Evolutionary conservation across 164 flowering plant genomes (phyloP).

Genomic region (Chloranthus sessilifolius): DNA sequence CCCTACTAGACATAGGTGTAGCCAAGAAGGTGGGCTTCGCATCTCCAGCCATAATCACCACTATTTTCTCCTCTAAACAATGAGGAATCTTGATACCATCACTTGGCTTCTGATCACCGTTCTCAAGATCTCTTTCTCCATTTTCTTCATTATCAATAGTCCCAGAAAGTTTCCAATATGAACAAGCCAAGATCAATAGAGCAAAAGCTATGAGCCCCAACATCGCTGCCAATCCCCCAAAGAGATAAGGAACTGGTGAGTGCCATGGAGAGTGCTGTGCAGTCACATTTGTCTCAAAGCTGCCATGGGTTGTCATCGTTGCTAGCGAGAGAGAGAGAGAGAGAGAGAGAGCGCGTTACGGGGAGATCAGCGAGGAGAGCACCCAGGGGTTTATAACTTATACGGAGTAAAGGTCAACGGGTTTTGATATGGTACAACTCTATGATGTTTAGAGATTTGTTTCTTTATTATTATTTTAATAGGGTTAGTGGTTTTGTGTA

Average conservation of each 20-base stretch:
- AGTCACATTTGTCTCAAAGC: neutral
- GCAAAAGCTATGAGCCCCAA: conserved; percentile 75
- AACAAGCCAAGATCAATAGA: conserved; percentile 66
- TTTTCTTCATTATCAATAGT: conserved; percentile 16
- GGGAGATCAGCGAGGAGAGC: no score
- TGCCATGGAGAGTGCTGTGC: conserved; percentile 51
- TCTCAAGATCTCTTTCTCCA: conserved; percentile 30
- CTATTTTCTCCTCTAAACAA: conserved; percentile 41
- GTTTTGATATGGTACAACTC: no score
- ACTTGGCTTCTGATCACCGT: conserved; percentile 23
- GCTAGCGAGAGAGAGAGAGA: neutral
- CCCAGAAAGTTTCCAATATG: conserved; percentile 71
- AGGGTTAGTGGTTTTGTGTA: no score
- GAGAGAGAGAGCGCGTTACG: conserved; percentile 5
- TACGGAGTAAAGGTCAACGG: no score
- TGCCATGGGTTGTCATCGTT: neutral
- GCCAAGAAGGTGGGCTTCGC: conserved; percentile 55
- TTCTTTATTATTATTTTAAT: no score
- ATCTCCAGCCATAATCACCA: conserved; percentile 75
- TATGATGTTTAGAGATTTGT: no score
- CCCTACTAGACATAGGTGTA: conserved; percentile 45
- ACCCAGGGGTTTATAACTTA: no score
- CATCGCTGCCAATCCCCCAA: conserved; percentile 82
- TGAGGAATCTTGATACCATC: conserved; percentile 15
- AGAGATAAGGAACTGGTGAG: conserved; percentile 82